phyloP scores from a whole-genome alignment of 148 eudicot genomes.

The Oxyria digyna region DNA sequence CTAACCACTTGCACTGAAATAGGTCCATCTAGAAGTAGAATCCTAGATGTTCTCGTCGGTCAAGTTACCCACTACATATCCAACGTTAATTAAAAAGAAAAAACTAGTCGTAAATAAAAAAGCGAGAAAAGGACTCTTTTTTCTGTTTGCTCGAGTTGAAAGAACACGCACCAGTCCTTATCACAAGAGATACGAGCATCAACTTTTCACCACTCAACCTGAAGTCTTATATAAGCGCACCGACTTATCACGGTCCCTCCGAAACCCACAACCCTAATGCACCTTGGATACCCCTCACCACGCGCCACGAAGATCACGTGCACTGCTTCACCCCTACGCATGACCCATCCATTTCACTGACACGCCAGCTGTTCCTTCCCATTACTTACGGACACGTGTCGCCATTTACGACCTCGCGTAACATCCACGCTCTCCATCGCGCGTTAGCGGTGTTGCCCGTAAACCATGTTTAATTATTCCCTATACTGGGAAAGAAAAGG shows the following conservation, averaged over 20 bases:
- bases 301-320: conserved; percentile 1
- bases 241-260: neutral
- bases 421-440: neutral
- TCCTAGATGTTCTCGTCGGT: too few species aligned
- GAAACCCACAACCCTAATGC: conserved; percentile 1
- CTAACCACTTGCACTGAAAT: too few species aligned
- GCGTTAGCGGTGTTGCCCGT: neutral
- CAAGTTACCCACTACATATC: neutral
- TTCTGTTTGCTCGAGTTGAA: conserved; percentile 2
- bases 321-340: neutral
- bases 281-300: neutral
- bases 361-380: neutral
- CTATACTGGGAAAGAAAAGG: neutral
- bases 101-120: too few species aligned
- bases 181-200: neutral
- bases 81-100: neutral
- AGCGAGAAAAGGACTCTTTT: neutral
- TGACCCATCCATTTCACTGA: neutral
- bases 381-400: neutral
- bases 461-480: conserved; percentile 1
- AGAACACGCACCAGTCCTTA: conserved; percentile 1
- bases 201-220: neutral
- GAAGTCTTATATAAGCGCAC: neutral
- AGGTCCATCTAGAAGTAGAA: too few species aligned
- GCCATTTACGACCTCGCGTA: neutral